Base-by-base conservation (phyloP, 1,139 yeast species). In the Kurtzmaniella quercitrusa region DNA sequence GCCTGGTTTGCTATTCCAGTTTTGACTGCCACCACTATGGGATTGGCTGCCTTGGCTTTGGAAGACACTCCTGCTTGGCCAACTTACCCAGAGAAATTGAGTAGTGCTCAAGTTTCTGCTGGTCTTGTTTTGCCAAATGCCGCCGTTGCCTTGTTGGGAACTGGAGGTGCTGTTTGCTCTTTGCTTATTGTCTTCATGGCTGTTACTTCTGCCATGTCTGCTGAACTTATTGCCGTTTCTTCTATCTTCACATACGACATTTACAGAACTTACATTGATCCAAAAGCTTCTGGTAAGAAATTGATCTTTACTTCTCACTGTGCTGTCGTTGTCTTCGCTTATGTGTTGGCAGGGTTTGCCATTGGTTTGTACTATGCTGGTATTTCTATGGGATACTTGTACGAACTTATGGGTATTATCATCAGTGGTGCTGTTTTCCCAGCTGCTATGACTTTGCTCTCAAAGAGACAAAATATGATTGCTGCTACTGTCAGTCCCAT, bases 1-100 rank as follows among this genome's bases (percentile, higher is more conserved):
- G 83, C 93, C 0, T 90, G 96, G 96, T 85, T 87, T 59, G 93
- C 95, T 9, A 82, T 89, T 51, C 96, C 96, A 34, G 84, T 84
- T 69, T 75, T 86, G 44, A 75, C 82, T 39, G 85, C 95, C 15
- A 83, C 94, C 8, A 85, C 95, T 11, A 73, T 88, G 84, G 96
- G 96, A 11, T 70, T 89, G 33, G 86, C 90, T 25, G 87, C 88
- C 40, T 67, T 86, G 50, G 82, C 88, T 17, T 71, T 88, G 46
- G 91, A 88, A 65, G 64, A 68, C 41, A 70, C 79, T 27, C 82
- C 85, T 16, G 60, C 71, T 10, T 88, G 90, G 79, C 95, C 95
- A 52, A 82, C 88, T 3, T 87, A 81, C 59, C 95, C 95, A 34
- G 63, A 77, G 44, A 68, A 68, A 46, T 72, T 90, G 71, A 66